phyloP scores from a whole-genome alignment of 768 basidiomycete genomes.

The Agaricus subrufescens region DNA sequence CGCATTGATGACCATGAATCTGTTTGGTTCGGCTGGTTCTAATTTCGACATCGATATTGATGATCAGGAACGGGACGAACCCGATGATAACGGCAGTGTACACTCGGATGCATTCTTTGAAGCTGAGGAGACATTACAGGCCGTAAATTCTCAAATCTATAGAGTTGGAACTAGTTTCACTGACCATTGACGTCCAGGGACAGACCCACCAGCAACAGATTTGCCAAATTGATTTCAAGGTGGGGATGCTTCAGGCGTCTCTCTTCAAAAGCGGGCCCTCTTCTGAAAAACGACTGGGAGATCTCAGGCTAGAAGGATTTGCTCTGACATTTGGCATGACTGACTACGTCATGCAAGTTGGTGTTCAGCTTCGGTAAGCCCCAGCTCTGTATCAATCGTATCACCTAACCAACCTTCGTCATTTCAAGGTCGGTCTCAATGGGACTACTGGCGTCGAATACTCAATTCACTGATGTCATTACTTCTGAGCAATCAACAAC shows the following conservation, averaged over 20 bases:
- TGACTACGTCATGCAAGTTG: constrained; percentile 84
- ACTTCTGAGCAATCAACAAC: constrained; percentile 48
- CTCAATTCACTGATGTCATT: constrained; percentile 55
- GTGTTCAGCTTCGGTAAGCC: constrained; percentile 69
- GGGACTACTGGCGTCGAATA: constrained; percentile 58
- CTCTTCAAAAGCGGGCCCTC: constrained; percentile 66
- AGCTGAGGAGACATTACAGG: constrained; percentile 54
- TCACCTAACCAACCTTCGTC: constrained; percentile 8
- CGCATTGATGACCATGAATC: constrained; percentile 44
- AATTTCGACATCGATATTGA: constrained; percentile 62
- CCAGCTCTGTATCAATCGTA: not conserved
- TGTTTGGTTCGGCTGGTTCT: constrained; percentile 48
- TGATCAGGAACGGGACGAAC: constrained; percentile 35
- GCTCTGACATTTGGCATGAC: constrained; percentile 67
- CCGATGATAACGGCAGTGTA: constrained; percentile 30
- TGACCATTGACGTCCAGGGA: constrained; percentile 20
- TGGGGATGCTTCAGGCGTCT: constrained; percentile 75
- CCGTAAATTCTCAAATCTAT: constrained; percentile 32
- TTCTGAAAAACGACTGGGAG: constrained; percentile 70
- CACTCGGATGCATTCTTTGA: constrained; percentile 61
- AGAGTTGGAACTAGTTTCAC: not conserved
- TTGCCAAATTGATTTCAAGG: constrained; percentile 85
- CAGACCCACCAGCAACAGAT: constrained; percentile 48
- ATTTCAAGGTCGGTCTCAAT: constrained; percentile 64
- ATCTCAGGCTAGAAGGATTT: constrained; percentile 77